phyloP scores from a whole-genome alignment of 805 yeast species.

The Metschnikowia vanudenii region DNA sequence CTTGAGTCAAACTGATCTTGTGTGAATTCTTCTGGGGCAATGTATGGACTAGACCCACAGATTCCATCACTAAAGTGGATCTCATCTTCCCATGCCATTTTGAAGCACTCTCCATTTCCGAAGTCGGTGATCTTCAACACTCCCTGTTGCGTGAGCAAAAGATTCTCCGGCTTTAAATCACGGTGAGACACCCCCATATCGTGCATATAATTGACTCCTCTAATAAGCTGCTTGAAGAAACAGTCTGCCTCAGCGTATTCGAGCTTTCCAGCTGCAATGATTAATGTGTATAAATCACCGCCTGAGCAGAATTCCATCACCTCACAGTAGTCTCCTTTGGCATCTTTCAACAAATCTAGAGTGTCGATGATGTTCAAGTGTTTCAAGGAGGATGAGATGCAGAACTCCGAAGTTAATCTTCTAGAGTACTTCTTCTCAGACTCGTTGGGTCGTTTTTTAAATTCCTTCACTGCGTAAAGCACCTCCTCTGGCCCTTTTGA shows the following conservation, averaged over 20 bases:
- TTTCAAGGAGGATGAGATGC: slow-evolving; percentile 74
- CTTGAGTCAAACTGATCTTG: slow-evolving; percentile 72
- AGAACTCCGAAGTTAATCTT: slow-evolving; percentile 77
- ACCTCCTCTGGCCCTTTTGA: slow-evolving; percentile 36
- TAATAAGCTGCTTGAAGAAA: slow-evolving; percentile 77
- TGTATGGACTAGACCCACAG: slow-evolving; percentile 85
- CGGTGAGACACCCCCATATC: slow-evolving; percentile 87
- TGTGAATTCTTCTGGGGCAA: slow-evolving; percentile 84
- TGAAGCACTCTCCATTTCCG: slow-evolving; percentile 80
- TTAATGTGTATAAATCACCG: slow-evolving; percentile 74
- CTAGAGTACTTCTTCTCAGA: slow-evolving; percentile 65
- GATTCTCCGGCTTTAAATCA: slow-evolving; percentile 86
- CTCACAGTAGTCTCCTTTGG: slow-evolving; percentile 78
- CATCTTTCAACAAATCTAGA: slow-evolving; percentile 73
- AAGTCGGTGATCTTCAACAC: slow-evolving; percentile 81
- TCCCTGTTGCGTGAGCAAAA: slow-evolving; percentile 71
- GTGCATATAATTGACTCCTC: slow-evolving; percentile 88
- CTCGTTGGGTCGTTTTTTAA: slow-evolving; percentile 61
- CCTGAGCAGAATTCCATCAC: slow-evolving; percentile 85
- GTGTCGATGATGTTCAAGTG: slow-evolving; percentile 78
- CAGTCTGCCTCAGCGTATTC: slow-evolving; percentile 88
- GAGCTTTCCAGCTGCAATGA: slow-evolving; percentile 72
- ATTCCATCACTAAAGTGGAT: slow-evolving; percentile 71
- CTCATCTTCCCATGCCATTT: slow-evolving; percentile 79
- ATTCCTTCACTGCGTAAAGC: slow-evolving; percentile 85